Evolutionary conservation across 768 basidiomycete genomes (phyloP).

Genomic region (Zangia roseola): DNA sequence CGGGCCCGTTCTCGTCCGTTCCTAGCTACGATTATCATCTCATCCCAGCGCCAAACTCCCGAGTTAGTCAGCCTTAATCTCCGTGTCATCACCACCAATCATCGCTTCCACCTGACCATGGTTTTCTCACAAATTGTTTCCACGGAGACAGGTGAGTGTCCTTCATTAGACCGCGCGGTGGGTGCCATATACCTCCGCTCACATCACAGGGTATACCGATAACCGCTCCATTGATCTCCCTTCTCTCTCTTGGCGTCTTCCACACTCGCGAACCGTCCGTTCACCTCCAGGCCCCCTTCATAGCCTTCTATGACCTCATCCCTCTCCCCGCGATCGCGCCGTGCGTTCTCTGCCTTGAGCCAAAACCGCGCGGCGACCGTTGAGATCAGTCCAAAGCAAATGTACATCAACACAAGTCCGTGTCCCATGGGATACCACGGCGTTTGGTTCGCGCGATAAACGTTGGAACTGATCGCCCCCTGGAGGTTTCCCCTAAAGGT

Average conservation of each 20-base stretch:
- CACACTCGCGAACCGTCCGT: slow-evolving; percentile 56
- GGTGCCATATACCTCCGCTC: neutral
- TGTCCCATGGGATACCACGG: slow-evolving; percentile 67
- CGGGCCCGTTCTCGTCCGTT: too few relatives aligned
- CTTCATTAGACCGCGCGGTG: neutral
- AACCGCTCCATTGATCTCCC: slow-evolving; percentile 76
- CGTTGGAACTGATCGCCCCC: slow-evolving; percentile 74
- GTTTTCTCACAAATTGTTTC: too few relatives aligned
- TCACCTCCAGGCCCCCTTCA: slow-evolving; percentile 41
- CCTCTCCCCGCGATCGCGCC: slow-evolving; percentile 64
- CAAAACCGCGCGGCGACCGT: slow-evolving; percentile 41
- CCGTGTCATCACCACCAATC: slow-evolving; percentile 1
- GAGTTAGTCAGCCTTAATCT: neutral
- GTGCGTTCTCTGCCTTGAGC: slow-evolving; percentile 60
- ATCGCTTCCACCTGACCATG: neutral
- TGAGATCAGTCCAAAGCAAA: slow-evolving; percentile 56
- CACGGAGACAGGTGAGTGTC: too few relatives aligned
- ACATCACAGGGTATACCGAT: slow-evolving; percentile 59
- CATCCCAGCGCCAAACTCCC: too few relatives aligned
- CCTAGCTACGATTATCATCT: too few relatives aligned
- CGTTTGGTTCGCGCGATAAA: slow-evolving; percentile 65
- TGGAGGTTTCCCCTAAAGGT: slow-evolving; percentile 64
- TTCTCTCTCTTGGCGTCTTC: slow-evolving; percentile 68
- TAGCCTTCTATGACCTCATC: slow-evolving; percentile 57
- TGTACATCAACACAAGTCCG: slow-evolving; percentile 71